Percentiles rank a stretch among this genome's conserved stretches.
These are phyloP conservation scores for Ogataea paraovalis DNA, from an alignment of 805 yeast species.

Conservation along the genomic window DNA sequence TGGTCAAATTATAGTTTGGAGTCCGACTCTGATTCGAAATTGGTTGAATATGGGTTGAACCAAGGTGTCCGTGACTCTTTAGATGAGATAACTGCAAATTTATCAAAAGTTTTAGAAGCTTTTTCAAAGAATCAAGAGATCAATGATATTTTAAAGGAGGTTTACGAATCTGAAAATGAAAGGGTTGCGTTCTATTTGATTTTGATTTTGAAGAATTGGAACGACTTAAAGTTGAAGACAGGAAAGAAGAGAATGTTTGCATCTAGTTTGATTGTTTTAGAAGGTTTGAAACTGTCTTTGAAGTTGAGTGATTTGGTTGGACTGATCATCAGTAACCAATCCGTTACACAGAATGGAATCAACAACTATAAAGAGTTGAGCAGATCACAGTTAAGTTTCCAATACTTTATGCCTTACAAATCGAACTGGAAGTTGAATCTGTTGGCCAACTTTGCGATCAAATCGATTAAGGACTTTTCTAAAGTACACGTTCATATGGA, in stretches of 20 bases:
- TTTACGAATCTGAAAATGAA: slow-evolving; percentile 19
- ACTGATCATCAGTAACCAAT: slow-evolving; percentile 36
- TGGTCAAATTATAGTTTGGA: slow-evolving; percentile 13
- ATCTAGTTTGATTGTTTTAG: slow-evolving; percentile 51
- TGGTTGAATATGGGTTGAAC: slow-evolving; percentile 8
- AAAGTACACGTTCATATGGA: slow-evolving; percentile 29
- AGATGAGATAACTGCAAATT: slow-evolving; percentile 16
- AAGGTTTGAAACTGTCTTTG: slow-evolving; percentile 66
- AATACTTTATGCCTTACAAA: slow-evolving; percentile 48
- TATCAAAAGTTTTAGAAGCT: slow-evolving; percentile 18
- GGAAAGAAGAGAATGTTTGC: slow-evolving; percentile 34
- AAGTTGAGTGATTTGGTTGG: slow-evolving; percentile 50
- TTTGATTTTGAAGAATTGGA: slow-evolving; percentile 49
- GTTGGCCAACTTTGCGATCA: slow-evolving; percentile 15
- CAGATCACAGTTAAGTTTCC: slow-evolving; percentile 59
- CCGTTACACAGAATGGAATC: slow-evolving; percentile 27
- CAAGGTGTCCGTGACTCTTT: slow-evolving; percentile 16
- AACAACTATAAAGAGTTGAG: slow-evolving; percentile 26
- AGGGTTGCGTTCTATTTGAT: slow-evolving; percentile 42
- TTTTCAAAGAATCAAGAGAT: slow-evolving; percentile 8
- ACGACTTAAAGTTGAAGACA: slow-evolving; percentile 28
- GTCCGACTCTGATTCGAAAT: not conserved
- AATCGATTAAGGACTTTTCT: slow-evolving; percentile 16
- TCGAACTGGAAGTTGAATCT: slow-evolving; percentile 45
- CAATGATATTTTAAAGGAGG: slow-evolving; percentile 13